Percentiles rank a stretch among this genome's conserved stretches.
These are phyloP conservation scores for Yamadazyma dendronema DNA, from an alignment of 1,139 yeast species.

Conservation along the genomic window DNA sequence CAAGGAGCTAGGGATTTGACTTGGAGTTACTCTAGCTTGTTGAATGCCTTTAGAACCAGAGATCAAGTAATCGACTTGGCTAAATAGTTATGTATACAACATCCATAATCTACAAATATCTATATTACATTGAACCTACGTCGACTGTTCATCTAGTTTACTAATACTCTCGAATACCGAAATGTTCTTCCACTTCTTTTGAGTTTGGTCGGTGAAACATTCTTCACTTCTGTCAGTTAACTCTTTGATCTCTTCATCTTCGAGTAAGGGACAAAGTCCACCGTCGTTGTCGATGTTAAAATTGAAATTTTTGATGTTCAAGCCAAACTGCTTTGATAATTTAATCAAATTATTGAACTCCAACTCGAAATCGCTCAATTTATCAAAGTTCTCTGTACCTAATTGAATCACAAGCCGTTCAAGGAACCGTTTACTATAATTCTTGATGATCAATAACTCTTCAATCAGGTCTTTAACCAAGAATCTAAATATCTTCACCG, in stretches of 20 bases:
- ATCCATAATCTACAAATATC: no score
- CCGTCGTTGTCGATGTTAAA: conserved; percentile 13
- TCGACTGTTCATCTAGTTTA: conserved; percentile 26
- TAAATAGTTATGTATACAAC: not conserved
- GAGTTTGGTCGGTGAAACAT: conserved; percentile 35
- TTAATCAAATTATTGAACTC: conserved; percentile 31
- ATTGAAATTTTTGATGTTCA: conserved; percentile 12
- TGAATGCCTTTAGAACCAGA: conserved; percentile 71
- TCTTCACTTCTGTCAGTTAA: conserved; percentile 51
- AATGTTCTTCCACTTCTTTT: conserved; percentile 36
- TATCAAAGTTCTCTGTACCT: conserved; percentile 69
- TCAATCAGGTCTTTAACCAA: conserved; percentile 79
- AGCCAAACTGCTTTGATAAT: conserved; percentile 24
- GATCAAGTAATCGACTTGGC: conserved; percentile 6
- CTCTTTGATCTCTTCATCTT: conserved; percentile 47
- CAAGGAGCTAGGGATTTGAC: conserved; percentile 86
- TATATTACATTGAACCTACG: no score
- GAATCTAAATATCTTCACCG: conserved; percentile 77
- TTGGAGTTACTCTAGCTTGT: conserved; percentile 86
- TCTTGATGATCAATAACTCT: conserved; percentile 72
- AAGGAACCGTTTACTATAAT: conserved; percentile 73
- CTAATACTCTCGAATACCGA: conserved; percentile 54
- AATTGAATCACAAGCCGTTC: conserved; percentile 82
- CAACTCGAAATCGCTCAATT: conserved; percentile 25
- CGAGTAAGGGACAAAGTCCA: conserved; percentile 14